Evolutionary conservation across 208 protist species (phyloP).

Genomic region (Crithidia bombi): DNA sequence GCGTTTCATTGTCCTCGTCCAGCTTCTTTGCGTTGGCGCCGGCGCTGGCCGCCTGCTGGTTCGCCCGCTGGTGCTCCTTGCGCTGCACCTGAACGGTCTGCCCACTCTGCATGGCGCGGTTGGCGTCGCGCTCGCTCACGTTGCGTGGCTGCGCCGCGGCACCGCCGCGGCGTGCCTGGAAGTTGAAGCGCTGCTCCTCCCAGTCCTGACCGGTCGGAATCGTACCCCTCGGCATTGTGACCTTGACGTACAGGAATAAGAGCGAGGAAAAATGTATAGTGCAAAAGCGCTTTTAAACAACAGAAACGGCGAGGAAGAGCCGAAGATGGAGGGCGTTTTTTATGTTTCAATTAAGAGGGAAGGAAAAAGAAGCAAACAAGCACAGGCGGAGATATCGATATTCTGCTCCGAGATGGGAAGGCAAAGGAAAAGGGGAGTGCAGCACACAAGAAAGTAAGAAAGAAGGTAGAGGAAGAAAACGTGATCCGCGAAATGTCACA

Average conservation of each 20-base stretch:
- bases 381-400: neutral
- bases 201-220: constrained; percentile 84
- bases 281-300: too few relatives aligned
- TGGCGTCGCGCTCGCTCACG: constrained; percentile 75
- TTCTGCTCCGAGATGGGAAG: neutral
- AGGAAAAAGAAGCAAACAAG: neutral
- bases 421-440: neutral
- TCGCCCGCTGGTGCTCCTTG: constrained; percentile 72
- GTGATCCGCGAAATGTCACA: too few relatives aligned
- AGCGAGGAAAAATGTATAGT: neutral
- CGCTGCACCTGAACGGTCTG: constrained; percentile 64
- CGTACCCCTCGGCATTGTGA: constrained; percentile 49
- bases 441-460: constrained; percentile 1
- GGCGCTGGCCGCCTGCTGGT: constrained; percentile 62
- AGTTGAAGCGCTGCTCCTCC: constrained; percentile 90
- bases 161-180: constrained; percentile 43
- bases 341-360: neutral
- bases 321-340: neutral
- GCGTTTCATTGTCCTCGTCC: constrained; percentile 83
- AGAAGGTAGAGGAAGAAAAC: constrained; percentile 4
- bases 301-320: neutral
- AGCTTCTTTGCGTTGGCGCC: constrained; percentile 89
- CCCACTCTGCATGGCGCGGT: constrained; percentile 76
- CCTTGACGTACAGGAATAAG: neutral
- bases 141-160: constrained; percentile 39